A percentile compares a stretch with the other conserved stretches of the same genome.
These are phyloP conservation scores for Cordyceps javanica DNA, from an alignment of 2,329 filamentous ascomycete genomes.

Conservation along the genomic window DNA sequence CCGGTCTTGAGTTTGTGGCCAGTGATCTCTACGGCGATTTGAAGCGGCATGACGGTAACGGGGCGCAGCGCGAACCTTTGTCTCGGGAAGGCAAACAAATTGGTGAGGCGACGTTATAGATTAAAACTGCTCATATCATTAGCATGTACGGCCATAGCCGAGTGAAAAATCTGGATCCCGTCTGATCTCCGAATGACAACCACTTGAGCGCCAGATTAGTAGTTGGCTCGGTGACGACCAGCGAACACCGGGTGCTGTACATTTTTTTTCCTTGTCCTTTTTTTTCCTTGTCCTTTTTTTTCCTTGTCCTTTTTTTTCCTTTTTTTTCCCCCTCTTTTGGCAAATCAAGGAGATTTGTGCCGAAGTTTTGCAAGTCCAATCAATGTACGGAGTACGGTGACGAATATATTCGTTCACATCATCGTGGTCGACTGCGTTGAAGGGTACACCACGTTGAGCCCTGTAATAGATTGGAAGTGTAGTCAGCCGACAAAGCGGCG, in stretches of 20 bases:
- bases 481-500: background rate
- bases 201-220: conserved; percentile 13
- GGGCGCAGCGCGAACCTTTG: background rate
- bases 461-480: background rate
- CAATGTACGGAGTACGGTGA: background rate
- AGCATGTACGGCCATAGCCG: conserved; percentile 7
- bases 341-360: background rate
- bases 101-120: background rate
- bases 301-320: background rate
- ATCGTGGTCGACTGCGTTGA: background rate
- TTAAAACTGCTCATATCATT: background rate
- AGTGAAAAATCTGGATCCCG: conserved; percentile 11
- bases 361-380: too few species aligned
- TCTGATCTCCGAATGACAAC: conserved; percentile 7
- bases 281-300: background rate
- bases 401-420: background rate
- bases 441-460: background rate
- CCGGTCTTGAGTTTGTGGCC: background rate
- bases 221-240: conserved; percentile 13
- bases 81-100: background rate
- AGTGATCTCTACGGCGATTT: background rate
- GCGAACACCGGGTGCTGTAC: conserved; percentile 12
- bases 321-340: background rate
- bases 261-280: background rate
- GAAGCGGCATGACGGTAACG: background rate